A percentile compares a stretch with the other conserved stretches of the same genome.
phyloP scores from a whole-genome alignment of 192 early-diverging fungal genomes.

The Entomortierella parvispora region DNA sequence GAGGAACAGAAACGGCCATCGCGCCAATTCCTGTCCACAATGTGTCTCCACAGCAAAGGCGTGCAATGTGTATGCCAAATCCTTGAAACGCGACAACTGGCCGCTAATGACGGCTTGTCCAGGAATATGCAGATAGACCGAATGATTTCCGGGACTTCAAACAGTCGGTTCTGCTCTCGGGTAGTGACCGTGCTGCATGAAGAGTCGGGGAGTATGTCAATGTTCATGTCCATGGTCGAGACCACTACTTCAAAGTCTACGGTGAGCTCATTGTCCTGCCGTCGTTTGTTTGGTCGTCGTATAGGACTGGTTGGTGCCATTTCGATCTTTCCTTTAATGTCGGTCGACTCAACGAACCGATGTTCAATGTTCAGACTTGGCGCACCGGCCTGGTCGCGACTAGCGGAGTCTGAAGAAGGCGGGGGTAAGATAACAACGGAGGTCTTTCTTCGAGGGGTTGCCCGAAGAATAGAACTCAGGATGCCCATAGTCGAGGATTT shows the following conservation, averaged over 20 bases:
- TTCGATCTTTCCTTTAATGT: background rate
- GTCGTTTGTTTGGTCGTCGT: conserved; percentile 15
- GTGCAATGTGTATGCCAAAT: conserved; percentile 31
- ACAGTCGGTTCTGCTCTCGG: conserved; percentile 28
- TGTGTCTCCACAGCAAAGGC: conserved; percentile 37
- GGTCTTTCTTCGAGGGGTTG: background rate
- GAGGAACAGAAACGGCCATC: conserved; percentile 18
- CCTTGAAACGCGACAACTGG: conserved; percentile 30
- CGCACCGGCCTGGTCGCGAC: background rate
- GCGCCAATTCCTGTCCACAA: conserved; percentile 41
- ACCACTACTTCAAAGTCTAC: conserved; percentile 13
- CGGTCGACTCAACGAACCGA: background rate
- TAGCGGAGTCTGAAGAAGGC: background rate
- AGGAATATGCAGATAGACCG: conserved; percentile 36
- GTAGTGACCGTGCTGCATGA: background rate
- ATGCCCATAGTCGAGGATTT: conserved; percentile 29
- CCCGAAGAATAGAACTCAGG: conserved; percentile 30
- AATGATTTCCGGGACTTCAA: conserved; percentile 47
- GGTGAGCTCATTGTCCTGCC: conserved; percentile 15
- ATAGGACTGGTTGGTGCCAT: background rate
- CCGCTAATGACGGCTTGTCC: conserved; percentile 44
- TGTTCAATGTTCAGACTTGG: too few species aligned
- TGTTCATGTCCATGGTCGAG: conserved; percentile 23
- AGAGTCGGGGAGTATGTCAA: background rate
- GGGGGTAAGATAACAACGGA: conserved; percentile 4